Evolutionary conservation across 192 early-diverging fungal species (phyloP), one percentile per base, ranked within the genome.

Genomic region (Umbelopsis sp.): DNA sequence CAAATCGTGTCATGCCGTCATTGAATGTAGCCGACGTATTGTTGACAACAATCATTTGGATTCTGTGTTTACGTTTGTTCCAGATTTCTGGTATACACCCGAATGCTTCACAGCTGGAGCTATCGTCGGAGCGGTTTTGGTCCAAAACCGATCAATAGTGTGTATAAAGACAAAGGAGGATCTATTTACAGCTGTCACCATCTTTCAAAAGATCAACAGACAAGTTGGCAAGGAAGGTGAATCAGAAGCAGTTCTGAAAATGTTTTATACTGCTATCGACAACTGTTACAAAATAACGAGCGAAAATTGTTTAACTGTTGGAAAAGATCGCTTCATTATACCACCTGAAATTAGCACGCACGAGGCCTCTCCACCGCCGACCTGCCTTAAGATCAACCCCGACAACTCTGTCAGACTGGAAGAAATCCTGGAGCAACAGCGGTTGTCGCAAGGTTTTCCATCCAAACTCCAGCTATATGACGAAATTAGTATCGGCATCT

Each of bases 61-160:
- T 20, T 2, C 24, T 17, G 34, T 62, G 56, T 11, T 31, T 0
- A 20, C 31, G 1, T 62, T 62, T 62, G 56, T 62, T 10, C 56
- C 56, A 11, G 20, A 62, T 34, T 62, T 62, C 14, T 62, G 56
- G 26, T 62, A 62, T 32, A 34, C 56, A 20, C 56, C 56, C 14
- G 24, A 62, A 3, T 36, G 31, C 26, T 62, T 62, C 29, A 34
- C 31, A 34, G 56, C 56, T 36, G 56, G 56, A 0, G 56, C 26
- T 8, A 29, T 62, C 16, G 26, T 62, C 34, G 56, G 29, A 1
- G 31, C 31, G 34, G 32, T 26, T 62, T 26, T 62, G 12, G 7
- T 62, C 29, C 56, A 62, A 62, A 62, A 62, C 56, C 7, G 17
- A 32, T 6, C 6, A 3, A 20, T 34, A 34, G 12, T 62, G 20